These are phyloP conservation scores for Pseudogymnoascus verrucosus DNA, from an alignment of 2,329 filamentous ascomycete genomes.

Conservation along the genomic window DNA sequence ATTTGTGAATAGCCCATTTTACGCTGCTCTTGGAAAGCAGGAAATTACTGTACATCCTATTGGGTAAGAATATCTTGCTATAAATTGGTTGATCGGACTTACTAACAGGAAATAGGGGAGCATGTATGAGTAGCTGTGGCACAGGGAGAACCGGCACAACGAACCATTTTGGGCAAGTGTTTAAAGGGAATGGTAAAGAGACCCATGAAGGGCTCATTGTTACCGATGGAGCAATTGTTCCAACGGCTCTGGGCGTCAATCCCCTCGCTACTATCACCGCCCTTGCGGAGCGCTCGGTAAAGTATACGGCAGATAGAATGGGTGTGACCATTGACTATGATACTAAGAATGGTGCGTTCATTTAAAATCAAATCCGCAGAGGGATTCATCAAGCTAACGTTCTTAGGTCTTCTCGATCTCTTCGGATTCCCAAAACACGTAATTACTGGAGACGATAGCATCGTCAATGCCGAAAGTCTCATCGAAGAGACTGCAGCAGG, in stretches of 20 bases:
- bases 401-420: conserved; percentile 39
- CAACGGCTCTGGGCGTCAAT: conserved; percentile 55
- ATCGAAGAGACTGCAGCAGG: conserved; percentile 24
- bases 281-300: conserved; percentile 56
- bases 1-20: conserved; percentile 51
- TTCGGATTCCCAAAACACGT: conserved; percentile 40
- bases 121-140: conserved; percentile 52
- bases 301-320: conserved; percentile 37
- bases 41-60: conserved; percentile 60
- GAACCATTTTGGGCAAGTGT: conserved; percentile 54
- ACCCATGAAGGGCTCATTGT: conserved; percentile 51
- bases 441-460: conserved; percentile 30
- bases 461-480: conserved; percentile 35
- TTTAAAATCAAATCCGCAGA: background rate
- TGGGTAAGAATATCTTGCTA: conserved; percentile 34
- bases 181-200: conserved; percentile 42
- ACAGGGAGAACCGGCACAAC: conserved; percentile 50
- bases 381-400: background rate
- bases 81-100: background rate
- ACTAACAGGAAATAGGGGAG: conserved; percentile 40
- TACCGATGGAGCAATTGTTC: conserved; percentile 54
- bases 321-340: conserved; percentile 38
- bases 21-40: conserved; percentile 45
- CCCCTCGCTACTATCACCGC: conserved; percentile 63
- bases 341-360: conserved; percentile 30